phyloP scores from a whole-genome alignment of 2,329 filamentous ascomycete species.

The Nothopassalora personata region DNA sequence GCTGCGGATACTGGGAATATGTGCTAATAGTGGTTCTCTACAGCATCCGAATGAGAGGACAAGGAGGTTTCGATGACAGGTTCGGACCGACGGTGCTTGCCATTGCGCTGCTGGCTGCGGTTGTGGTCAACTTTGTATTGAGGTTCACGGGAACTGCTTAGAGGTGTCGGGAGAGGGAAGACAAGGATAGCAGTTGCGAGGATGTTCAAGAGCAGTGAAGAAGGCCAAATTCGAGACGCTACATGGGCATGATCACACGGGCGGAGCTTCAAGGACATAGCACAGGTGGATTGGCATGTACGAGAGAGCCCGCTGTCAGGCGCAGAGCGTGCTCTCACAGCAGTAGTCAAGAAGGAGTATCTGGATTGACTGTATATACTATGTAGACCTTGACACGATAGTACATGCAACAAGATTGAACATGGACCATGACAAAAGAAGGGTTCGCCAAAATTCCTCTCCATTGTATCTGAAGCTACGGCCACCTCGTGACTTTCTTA shows the following conservation, averaged over 20 bases:
- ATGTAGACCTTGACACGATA: too few relatives aligned
- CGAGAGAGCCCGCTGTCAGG: not conserved
- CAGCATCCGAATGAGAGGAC: slow-evolving; percentile 77
- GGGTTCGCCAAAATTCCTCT: not conserved
- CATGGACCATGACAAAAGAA: too few relatives aligned
- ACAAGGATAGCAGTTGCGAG: not conserved
- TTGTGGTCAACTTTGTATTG: slow-evolving; percentile 94
- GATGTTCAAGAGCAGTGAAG: too few relatives aligned
- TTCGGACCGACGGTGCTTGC: slow-evolving; percentile 90
- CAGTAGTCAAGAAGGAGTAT: not conserved
- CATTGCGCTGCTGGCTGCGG: slow-evolving; percentile 75
- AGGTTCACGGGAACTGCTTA: slow-evolving; percentile 47
- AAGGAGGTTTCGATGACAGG: slow-evolving; percentile 93
- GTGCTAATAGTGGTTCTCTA: not conserved
- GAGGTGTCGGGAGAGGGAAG: not conserved
- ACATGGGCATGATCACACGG: too few relatives aligned
- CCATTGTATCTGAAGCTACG: not conserved
- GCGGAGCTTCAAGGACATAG: too few relatives aligned
- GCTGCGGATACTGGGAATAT: not conserved
- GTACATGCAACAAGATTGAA: too few relatives aligned
- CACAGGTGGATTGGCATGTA: not conserved
- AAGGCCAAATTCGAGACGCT: too few relatives aligned
- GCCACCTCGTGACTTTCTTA: not conserved
- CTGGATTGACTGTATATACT: not conserved
- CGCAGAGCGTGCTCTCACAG: too few relatives aligned